Evolutionary conservation across 371 early-diverging fungal genomes (phyloP).

Genomic region (Nematocida minor): DNA sequence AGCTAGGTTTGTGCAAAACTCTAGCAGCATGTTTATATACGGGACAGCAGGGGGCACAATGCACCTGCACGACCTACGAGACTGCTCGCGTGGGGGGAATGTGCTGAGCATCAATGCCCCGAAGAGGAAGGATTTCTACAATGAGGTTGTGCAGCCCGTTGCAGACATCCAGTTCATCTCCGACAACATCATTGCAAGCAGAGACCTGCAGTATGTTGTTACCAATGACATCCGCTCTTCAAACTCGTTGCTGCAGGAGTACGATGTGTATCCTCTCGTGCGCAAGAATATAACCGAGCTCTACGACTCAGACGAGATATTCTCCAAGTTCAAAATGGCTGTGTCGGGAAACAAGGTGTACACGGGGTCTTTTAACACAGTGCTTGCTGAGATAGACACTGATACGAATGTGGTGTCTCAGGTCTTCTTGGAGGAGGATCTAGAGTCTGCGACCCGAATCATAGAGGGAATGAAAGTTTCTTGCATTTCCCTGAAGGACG

Average conservation of each 20-base stretch:
- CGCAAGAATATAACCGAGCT: conserved; percentile 42
- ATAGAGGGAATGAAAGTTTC: conserved; percentile 53
- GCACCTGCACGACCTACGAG: conserved; percentile 85
- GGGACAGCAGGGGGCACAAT: conserved; percentile 92
- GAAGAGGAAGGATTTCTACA: conserved; percentile 45
- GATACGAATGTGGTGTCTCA: conserved; percentile 15
- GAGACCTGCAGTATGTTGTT: conserved; percentile 58
- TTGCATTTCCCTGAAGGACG: conserved; percentile 29
- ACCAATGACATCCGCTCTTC: conserved; percentile 58
- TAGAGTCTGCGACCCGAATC: conserved; percentile 29
- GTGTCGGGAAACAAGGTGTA: conserved; percentile 30
- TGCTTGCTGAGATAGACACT: conserved; percentile 42
- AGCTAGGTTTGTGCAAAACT: conserved; percentile 85
- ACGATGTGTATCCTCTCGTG: conserved; percentile 42
- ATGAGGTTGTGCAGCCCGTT: conserved; percentile 55
- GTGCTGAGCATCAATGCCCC: conserved; percentile 11
- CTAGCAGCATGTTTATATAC: conserved; percentile 91
- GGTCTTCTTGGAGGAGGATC: conserved; percentile 29
- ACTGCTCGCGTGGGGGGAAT: conserved; percentile 21
- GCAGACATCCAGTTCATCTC: conserved; percentile 62
- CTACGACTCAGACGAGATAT: conserved; percentile 56
- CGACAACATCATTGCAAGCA: conserved; percentile 53
- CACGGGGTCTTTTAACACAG: conserved; percentile 58
- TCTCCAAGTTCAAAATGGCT: conserved; percentile 58
- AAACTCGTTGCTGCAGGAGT: neutral